These are phyloP conservation scores for Tylopilus vinaceipallidus DNA, from an alignment of 768 basidiomycete species.

Conservation along the genomic window DNA sequence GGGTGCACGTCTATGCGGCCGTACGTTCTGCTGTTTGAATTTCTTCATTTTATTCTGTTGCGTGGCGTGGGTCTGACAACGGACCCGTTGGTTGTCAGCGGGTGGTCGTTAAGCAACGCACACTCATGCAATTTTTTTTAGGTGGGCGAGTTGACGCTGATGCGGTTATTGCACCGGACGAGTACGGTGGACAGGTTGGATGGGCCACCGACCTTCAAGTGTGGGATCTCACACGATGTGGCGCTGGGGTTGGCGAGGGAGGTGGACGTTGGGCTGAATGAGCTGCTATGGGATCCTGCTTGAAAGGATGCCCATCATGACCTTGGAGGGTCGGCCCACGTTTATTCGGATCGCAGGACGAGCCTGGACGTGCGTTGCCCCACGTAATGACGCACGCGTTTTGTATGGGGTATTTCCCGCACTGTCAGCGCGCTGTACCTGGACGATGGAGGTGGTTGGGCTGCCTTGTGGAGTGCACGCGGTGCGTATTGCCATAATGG, in stretches of 20 bases:
- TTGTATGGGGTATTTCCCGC: too few relatives aligned
- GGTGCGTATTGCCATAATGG: neutral
- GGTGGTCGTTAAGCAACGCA: neutral
- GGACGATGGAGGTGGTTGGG: too few relatives aligned
- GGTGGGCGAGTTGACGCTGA: slow-evolving; percentile 65
- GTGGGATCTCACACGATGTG: slow-evolving; percentile 61
- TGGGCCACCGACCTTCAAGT: slow-evolving; percentile 71
- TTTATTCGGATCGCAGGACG: too few relatives aligned
- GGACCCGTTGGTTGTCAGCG: too few relatives aligned
- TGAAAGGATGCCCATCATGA: too few relatives aligned
- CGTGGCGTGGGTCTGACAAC: too few relatives aligned
- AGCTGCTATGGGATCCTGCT: slow-evolving; percentile 65
- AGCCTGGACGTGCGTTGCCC: too few relatives aligned
- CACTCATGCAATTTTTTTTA: slow-evolving; percentile 32
- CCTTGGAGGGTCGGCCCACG: too few relatives aligned
- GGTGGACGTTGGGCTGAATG: slow-evolving; percentile 55
- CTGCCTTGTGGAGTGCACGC: too few relatives aligned
- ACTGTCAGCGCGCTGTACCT: too few relatives aligned
- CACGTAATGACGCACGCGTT: too few relatives aligned
- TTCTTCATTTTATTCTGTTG: too few relatives aligned
- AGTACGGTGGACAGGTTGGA: slow-evolving; percentile 62
- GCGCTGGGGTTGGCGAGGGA: slow-evolving; percentile 57
- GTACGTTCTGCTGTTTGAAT: slow-evolving; percentile 55
- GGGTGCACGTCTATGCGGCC: slow-evolving; percentile 56
- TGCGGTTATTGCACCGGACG: slow-evolving; percentile 65